Evolutionary conservation across 257 asterid species (phyloP).

Genomic region (Nicotiana otophora): DNA sequence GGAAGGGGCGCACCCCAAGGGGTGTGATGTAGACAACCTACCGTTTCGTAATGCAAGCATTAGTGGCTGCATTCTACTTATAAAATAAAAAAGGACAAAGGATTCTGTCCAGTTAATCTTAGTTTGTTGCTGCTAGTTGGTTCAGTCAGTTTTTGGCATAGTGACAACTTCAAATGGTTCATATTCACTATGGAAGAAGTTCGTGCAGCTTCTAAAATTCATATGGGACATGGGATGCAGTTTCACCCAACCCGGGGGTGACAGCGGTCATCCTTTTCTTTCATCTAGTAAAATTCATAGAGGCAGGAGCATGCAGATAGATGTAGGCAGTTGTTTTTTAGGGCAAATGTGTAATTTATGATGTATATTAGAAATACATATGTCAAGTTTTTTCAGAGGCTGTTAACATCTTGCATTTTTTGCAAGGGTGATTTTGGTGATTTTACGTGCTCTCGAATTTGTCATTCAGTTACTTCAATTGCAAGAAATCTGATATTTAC

Average conservation of each 20-base stretch:
- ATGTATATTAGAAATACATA: neutral
- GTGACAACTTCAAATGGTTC: neutral
- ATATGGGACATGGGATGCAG: neutral
- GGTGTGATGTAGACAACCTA: too few relatives aligned
- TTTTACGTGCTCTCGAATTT: neutral
- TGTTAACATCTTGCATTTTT: neutral
- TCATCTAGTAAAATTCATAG: neutral
- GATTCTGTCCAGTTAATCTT: neutral
- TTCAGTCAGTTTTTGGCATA: neutral
- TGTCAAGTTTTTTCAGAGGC: neutral
- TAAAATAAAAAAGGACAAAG: neutral
- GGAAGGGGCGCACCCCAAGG: too few relatives aligned
- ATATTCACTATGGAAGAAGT: neutral
- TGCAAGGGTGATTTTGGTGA: neutral
- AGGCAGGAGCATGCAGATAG: neutral
- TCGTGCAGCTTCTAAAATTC: neutral
- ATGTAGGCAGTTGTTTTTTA: neutral
- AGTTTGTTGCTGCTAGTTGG: neutral
- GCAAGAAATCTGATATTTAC: neutral
- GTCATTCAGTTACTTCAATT: constrained; percentile 5
- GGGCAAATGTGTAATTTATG: neutral
- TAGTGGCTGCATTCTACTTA: neutral
- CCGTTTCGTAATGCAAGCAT: too few relatives aligned
- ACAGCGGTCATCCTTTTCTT: too few relatives aligned
- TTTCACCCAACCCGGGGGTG: too few relatives aligned